Base-by-base conservation (phyloP, 805 yeast genomes). In the Saccharomycopsis guyanensis region DNA sequence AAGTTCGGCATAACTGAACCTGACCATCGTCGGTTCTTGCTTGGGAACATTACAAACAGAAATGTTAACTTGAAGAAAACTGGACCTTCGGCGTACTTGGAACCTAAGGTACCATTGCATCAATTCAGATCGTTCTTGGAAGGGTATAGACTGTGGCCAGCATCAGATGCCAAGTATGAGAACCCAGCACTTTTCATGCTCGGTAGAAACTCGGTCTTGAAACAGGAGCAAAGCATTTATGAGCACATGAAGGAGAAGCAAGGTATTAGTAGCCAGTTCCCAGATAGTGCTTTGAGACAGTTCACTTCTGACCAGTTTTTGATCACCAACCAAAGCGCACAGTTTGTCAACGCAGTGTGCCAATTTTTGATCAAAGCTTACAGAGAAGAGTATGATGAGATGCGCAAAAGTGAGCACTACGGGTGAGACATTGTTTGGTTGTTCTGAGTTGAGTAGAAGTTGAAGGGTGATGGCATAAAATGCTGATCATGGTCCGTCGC, bases 261-360 rank as follows among this genome's bases (percentile, higher is more conserved):
- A n/a, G 50, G 47, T 23, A 45, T 61, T 8, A 45, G 43, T 15
- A 45, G 48, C 22, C 42, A 43, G 4, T 66, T 60, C 44, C 63
- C 63, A 1, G 57, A 56, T n/a, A 47, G 49, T 13, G 34, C 31
- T 16, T 50, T 65, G 2, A 41, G 47, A 7, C 60, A 57, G 38
- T 58, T 65, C 43, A 43, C 57, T 27, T 49, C 63, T 3, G 59
- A 64, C 1, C 68, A 65, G 44, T 48, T 44, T 23, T 22, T 51
- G 6, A 13, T 35, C 2, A 18, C 25, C 3, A 24, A 27, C 16
- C 54, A 51, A 33, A 44, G 49, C 20, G 38, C 45, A 5, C 46
- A 45, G 34, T 44, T 41, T 16, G 43, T 36, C 13, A 51, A 51
- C 27, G 48, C 51, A 6, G 34, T 51, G 32, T 51, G 50, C 31